phyloP scores from a whole-genome alignment of 495 filamentous ascomycete genomes.

The Aspergillus haitiensis region DNA sequence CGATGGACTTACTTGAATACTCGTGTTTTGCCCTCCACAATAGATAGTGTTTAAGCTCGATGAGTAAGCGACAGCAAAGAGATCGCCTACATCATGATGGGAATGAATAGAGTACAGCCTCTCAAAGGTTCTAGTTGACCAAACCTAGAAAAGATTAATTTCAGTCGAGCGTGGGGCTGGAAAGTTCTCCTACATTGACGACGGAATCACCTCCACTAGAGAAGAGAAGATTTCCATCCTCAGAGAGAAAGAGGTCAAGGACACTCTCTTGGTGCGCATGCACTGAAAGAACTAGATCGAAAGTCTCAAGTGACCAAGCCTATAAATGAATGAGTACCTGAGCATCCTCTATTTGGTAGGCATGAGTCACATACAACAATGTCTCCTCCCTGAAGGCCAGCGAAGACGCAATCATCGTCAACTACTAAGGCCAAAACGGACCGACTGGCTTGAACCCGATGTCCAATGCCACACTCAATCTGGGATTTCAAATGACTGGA shows the following conservation, averaged over 20 bases:
- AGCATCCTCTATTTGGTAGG: slow-evolving; percentile 18
- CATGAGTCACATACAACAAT: slow-evolving; percentile 60
- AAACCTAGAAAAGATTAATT: slow-evolving; percentile 53
- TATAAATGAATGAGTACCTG: slow-evolving; percentile 21
- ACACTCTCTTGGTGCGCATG: slow-evolving; percentile 89
- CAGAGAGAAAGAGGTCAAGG: slow-evolving; percentile 75
- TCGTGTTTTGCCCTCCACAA: slow-evolving; percentile 91
- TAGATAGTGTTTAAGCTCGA: slow-evolving; percentile 75
- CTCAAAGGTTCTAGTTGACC: slow-evolving; percentile 59
- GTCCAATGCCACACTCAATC: slow-evolving; percentile 45
- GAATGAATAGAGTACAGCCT: slow-evolving; percentile 90
- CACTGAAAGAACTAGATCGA: slow-evolving; percentile 70
- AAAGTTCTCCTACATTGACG: slow-evolving; percentile 68
- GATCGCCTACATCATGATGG: slow-evolving; percentile 90
- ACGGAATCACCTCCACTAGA: slow-evolving; percentile 93
- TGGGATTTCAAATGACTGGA: background rate
- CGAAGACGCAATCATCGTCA: slow-evolving; percentile 56
- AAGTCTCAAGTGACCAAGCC: slow-evolving; percentile 86
- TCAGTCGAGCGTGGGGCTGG: background rate
- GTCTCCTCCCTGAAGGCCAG: slow-evolving; percentile 88
- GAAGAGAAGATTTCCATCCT: slow-evolving; percentile 74
- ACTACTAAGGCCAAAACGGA: slow-evolving; percentile 51
- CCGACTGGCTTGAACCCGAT: slow-evolving; percentile 47
- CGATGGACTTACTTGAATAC: slow-evolving; percentile 65
- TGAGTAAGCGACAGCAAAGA: slow-evolving; percentile 91